Conservation (phyloP, 345 rosid species). For the Melastoma malabathricum region DNA sequence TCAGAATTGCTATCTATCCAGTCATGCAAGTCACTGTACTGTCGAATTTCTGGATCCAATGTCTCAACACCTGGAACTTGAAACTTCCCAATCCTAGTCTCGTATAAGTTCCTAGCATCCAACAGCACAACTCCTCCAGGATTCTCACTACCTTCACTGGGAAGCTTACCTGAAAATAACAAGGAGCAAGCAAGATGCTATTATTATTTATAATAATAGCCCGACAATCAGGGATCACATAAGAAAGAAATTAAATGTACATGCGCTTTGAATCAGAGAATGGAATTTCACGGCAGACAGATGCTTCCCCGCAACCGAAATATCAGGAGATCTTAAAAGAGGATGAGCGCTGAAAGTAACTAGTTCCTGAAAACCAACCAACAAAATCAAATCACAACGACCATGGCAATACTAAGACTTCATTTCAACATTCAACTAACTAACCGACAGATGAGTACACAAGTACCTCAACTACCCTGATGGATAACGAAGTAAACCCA, state of each 20-base stretch:
- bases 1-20: too few species aligned
- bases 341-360: slow-evolving; percentile 75
- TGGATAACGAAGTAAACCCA: slow-evolving; percentile 63
- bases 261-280: slow-evolving; percentile 51
- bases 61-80: too few species aligned
- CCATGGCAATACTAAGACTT: neutral
- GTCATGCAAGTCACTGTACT: too few species aligned
- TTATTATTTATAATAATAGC: neutral
- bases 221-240: neutral
- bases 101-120: slow-evolving; percentile 56
- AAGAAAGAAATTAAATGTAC: neutral
- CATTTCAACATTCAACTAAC: neutral
- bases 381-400: neutral
- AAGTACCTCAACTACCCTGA: too few species aligned
- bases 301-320: slow-evolving; percentile 75
- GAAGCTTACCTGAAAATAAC: slow-evolving; percentile 24
- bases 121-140: slow-evolving; percentile 45
- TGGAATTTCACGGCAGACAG: slow-evolving; percentile 84
- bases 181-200: neutral
- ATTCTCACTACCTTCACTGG: slow-evolving; percentile 16
- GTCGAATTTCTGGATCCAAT: too few species aligned
- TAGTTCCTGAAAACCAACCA: slow-evolving; percentile 42
- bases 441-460: neutral
- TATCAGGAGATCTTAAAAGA: slow-evolving; percentile 42
- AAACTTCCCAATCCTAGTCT: too few species aligned